A percentile compares a stretch with the other conserved stretches of the same genome.
phyloP scores from a whole-genome alignment of 2,329 filamentous ascomycete genomes.

The Exophiala mesophila region DNA sequence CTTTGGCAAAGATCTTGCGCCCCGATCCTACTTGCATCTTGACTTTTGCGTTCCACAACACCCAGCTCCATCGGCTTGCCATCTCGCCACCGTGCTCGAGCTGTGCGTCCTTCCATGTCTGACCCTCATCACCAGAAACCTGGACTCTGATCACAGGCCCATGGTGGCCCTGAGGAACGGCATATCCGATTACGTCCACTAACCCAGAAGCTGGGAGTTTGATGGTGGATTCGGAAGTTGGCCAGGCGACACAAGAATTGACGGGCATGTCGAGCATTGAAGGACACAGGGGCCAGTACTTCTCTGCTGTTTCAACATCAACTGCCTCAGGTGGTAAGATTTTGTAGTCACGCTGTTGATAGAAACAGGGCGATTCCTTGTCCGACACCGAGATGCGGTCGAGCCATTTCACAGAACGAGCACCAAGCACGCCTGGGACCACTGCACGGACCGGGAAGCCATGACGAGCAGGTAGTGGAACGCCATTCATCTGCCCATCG shows the following conservation, averaged over 20 bases:
- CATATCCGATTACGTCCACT: slow-evolving; percentile 52
- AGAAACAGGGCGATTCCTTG: slow-evolving; percentile 50
- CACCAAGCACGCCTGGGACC: slow-evolving; percentile 51
- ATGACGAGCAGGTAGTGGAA: slow-evolving; percentile 44
- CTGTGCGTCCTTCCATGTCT: slow-evolving; percentile 48
- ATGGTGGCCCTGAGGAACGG: slow-evolving; percentile 49
- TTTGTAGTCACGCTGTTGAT: slow-evolving; percentile 58
- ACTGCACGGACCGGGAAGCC: slow-evolving; percentile 51
- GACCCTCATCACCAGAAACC: slow-evolving; percentile 47
- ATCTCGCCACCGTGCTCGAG: slow-evolving; percentile 28
- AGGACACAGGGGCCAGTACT: slow-evolving; percentile 48
- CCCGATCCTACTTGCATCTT: slow-evolving; percentile 37
- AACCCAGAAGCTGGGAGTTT: slow-evolving; percentile 34
- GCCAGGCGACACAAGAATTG: slow-evolving; percentile 51
- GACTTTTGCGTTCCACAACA: slow-evolving; percentile 49
- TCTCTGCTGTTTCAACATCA: slow-evolving; percentile 45
- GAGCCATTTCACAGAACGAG: slow-evolving; percentile 54
- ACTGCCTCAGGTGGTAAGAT: slow-evolving; percentile 50
- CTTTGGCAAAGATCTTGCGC: slow-evolving; percentile 49
- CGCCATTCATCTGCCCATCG: slow-evolving; percentile 44
- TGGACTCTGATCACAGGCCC: slow-evolving; percentile 53
- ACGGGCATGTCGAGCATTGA: slow-evolving; percentile 54
- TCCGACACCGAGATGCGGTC: slow-evolving; percentile 49
- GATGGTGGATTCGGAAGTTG: slow-evolving; percentile 43
- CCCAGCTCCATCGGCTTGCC: slow-evolving; percentile 51